Evolutionary conservation across 1,139 yeast genomes (phyloP), one percentile per base, ranked within the genome.

Genomic region (Geotrichum histeridarum): DNA sequence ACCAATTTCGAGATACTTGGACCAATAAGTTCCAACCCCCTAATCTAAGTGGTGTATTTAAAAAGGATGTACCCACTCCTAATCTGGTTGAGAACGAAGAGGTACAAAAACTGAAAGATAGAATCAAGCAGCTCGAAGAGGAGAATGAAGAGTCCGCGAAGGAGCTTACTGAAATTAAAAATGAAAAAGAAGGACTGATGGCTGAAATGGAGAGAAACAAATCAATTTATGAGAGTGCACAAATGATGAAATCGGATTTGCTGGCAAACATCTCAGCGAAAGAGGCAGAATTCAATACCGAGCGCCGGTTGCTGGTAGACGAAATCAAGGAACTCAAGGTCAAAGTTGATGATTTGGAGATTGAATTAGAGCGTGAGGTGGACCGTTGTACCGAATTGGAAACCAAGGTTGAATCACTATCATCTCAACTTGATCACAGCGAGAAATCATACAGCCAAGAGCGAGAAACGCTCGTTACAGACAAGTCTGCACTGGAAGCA

Each of bases 261-360:
- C 67, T 83, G 41, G 86, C 84, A 8, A 85, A 85, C 62, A 75
- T 85, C 79, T 70, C 83, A 0, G 77, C 83, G 30, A 79, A 84
- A 59, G 91, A 86, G 60, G 65, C 69, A 3, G 89, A 84, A 53
- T 79, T 79, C 59, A 71, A 75, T 1, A 73, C 73, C 37, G 91
- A 84, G 63, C 72, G 84, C 4, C 74, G 74, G 45, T 61, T 68
- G 2, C 73, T 79, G 38, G 79, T 76, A 55, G 72, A 73, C 11
- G 86, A 84, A 56, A 73, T 82, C 46, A 76, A 75, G 41, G 69
- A 68, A 8, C 67, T 83, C 48, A 74, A 72, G 51, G 57, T 66
- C 33, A 70, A 72, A 44, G 53, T 76, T 37, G 81, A 83, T 54
- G 86, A 82, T 54, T 72, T 84, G 50, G 85, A 79, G 61, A 79